Evolutionary conservation across 208 protist genomes (phyloP).

Genomic region (Acanthamoeba royreba): DNA sequence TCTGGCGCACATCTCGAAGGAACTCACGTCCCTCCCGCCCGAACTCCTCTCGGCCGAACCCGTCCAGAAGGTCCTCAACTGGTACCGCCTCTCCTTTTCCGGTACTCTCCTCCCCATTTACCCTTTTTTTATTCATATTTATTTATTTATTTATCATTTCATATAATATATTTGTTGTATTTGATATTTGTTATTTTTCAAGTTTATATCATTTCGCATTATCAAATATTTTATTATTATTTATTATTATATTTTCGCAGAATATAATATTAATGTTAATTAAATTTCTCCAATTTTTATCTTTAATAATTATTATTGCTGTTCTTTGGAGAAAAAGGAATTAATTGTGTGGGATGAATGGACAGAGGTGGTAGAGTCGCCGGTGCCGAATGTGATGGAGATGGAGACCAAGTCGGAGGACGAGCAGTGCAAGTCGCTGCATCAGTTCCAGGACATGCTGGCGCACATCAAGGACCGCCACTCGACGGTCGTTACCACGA

Average conservation of each 20-base stretch:
- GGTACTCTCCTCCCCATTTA: neutral
- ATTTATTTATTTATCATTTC: too few species aligned
- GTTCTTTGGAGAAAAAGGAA: neutral
- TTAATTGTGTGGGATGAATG: neutral
- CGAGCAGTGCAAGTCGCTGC: neutral
- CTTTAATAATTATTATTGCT: neutral
- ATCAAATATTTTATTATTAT: neutral
- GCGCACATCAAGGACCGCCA: neutral
- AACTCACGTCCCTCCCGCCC: neutral
- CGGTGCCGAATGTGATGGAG: neutral
- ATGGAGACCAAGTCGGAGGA: neutral
- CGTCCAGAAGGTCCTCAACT: conserved; percentile 42
- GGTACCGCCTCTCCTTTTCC: conserved; percentile 24
- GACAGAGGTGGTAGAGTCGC: neutral
- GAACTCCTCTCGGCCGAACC: neutral
- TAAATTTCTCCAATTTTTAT: neutral
- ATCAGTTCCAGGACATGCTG: conserved; percentile 13
- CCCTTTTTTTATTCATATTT: too few species aligned
- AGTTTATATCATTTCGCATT: neutral
- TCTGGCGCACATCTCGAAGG: conserved; percentile 26
- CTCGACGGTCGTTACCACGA: neutral
- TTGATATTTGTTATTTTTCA: neutral
- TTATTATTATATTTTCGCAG: too few species aligned
- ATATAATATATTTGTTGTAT: neutral
- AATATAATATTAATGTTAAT: neutral